phyloP scores from a whole-genome alignment of 2,329 filamentous ascomycete species.

The Pseudopyricularia javanii region DNA sequence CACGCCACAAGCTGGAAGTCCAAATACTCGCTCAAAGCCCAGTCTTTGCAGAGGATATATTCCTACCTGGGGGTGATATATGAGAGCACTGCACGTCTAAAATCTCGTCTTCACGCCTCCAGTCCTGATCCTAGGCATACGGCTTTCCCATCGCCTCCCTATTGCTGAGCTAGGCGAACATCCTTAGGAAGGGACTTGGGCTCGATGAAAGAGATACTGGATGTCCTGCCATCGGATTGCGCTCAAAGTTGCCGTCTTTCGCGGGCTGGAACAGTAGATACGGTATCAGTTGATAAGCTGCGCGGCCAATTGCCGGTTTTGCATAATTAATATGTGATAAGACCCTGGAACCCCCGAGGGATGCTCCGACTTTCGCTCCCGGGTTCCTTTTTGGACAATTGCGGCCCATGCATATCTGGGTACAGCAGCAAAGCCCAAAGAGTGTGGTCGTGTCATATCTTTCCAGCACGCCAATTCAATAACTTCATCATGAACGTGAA shows the following conservation, averaged over 20 bases:
- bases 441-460: background rate
- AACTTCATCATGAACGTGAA: background rate
- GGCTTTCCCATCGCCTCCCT: background rate
- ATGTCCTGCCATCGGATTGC: background rate
- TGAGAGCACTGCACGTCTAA: background rate
- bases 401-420: too few relatives aligned
- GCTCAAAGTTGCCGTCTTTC: background rate
- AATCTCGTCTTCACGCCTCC: too few relatives aligned
- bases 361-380: background rate
- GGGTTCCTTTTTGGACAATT: background rate
- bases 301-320: background rate
- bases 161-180: background rate
- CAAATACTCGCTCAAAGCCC: background rate
- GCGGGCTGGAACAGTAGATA: background rate
- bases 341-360: too few relatives aligned
- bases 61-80: background rate
- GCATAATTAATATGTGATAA: too few relatives aligned
- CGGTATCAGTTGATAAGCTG: background rate
- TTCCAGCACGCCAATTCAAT: too few relatives aligned
- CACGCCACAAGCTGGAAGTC: background rate
- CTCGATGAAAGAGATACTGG: background rate
- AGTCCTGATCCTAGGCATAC: background rate
- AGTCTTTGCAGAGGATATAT: background rate
- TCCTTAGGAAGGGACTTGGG: background rate
- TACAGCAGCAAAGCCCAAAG: too few relatives aligned